Conservation (phyloP, 1,284 basidiomycete species). For the Cutaneotrichosporon cavernicola region DNA sequence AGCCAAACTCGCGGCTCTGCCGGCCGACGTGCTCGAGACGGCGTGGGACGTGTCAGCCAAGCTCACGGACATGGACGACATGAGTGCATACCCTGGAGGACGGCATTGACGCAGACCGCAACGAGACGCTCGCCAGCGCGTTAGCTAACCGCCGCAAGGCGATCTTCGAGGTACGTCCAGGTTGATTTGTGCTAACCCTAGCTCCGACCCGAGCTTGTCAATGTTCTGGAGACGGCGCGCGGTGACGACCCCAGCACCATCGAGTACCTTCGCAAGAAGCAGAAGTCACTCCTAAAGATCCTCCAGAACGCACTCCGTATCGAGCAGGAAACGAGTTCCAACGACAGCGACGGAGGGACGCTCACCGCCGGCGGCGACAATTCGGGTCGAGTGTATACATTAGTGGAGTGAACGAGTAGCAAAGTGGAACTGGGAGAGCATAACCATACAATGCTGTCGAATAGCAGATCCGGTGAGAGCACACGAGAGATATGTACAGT, state of each 20-base stretch:
- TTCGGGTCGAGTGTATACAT: background rate
- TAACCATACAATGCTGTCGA: background rate
- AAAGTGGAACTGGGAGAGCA: background rate
- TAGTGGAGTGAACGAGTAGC: background rate
- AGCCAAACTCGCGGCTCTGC: slow-evolving; percentile 77
- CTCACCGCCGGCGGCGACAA: background rate
- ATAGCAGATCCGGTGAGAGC: background rate
- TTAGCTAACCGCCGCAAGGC: slow-evolving; percentile 22
- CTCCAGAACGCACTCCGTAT: slow-evolving; percentile 7
- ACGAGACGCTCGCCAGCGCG: slow-evolving; percentile 18
- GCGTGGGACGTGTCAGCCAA: slow-evolving; percentile 63
- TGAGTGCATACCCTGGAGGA: slow-evolving; percentile 39
- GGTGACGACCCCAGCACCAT: slow-evolving; percentile 1
- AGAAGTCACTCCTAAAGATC: slow-evolving; percentile 7
- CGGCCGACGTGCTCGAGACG: slow-evolving; percentile 64
- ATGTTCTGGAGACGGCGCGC: slow-evolving; percentile 15
- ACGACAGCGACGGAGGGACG: slow-evolving; percentile 10
- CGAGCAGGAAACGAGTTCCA: background rate
- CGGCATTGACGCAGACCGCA: slow-evolving; percentile 14
- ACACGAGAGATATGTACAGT: background rate
- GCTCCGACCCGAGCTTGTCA: slow-evolving; percentile 22
- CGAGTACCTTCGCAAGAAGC: slow-evolving; percentile 14
- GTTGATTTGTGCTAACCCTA: background rate
- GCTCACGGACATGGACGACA: slow-evolving; percentile 63
- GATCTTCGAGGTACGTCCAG: slow-evolving; percentile 21